phyloP scores from a whole-genome alignment of 2,329 filamentous ascomycete species.

The Blastomyces percursus region DNA sequence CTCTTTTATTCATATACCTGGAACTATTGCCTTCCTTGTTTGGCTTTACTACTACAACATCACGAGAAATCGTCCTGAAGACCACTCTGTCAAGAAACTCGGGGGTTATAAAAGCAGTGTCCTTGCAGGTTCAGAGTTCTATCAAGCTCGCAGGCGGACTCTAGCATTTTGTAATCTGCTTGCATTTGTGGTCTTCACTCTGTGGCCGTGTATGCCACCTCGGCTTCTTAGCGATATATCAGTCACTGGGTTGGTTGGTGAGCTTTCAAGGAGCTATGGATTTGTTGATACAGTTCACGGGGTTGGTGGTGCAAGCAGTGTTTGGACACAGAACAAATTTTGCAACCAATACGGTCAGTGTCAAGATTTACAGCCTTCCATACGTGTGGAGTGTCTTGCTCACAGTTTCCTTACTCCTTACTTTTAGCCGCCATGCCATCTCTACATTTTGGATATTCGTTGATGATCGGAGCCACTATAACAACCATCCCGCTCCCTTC shows the following conservation, averaged over 20 bases:
- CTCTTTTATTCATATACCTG: slow-evolving; percentile 68
- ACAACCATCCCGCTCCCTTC: slow-evolving; percentile 52
- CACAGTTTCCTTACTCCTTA: background rate
- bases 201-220: slow-evolving; percentile 53
- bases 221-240: slow-evolving; percentile 44
- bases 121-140: slow-evolving; percentile 42
- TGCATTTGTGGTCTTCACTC: slow-evolving; percentile 48
- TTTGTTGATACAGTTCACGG: slow-evolving; percentile 52
- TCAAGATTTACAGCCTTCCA: background rate
- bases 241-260: slow-evolving; percentile 46
- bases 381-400: background rate
- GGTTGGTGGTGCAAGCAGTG: slow-evolving; percentile 49
- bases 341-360: slow-evolving; percentile 61
- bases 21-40: slow-evolving; percentile 58
- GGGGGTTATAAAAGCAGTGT: slow-evolving; percentile 24
- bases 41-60: slow-evolving; percentile 61
- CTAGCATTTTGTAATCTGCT: slow-evolving; percentile 50
- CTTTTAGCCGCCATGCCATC: slow-evolving; percentile 58
- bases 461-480: slow-evolving; percentile 60
- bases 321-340: slow-evolving; percentile 62
- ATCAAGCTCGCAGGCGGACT: slow-evolving; percentile 45
- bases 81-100: slow-evolving; percentile 20
- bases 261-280: slow-evolving; percentile 48
- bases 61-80: slow-evolving; percentile 43
- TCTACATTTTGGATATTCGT: slow-evolving; percentile 63